Evolutionary conservation across 352 stramenopile genomes (phyloP), one percentile per base, ranked within the genome.

Genomic region (Pythium monospermum): DNA sequence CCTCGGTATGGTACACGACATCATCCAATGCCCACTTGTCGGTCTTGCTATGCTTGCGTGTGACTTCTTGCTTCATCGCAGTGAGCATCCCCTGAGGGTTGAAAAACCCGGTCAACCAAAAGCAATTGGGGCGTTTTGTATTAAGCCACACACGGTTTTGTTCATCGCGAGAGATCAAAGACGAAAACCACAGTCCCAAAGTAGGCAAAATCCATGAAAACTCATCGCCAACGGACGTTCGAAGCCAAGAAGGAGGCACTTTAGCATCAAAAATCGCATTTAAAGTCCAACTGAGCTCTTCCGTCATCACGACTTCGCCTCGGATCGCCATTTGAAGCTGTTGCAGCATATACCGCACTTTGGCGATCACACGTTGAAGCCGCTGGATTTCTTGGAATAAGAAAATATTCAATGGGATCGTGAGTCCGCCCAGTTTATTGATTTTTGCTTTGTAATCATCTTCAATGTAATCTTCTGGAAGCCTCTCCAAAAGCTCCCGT

Each of bases 11-110:
- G 65, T 98, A 98, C 3, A 99, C 87, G 3, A 99, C 94, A 60
- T 99, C 96, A 65, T 99, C 96, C 8, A 99, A 73, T 13, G 95
- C 92, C 96, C 95, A 99, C 64, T 98, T 98, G 64, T 99, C 91
- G 13, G 84, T 94, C 78, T 98, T 97, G 28, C 72, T 87, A 75
- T 99, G 95, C 55, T 96, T 96, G 16, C 95, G 84, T 35, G 94
- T 98, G 3, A 99, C 96, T 63, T 99, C 96, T 66, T 99, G 96
- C 71, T 99, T 99, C 91, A 99, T 99, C 33, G 95, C 95, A 38
- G 96, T 99, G 31, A 99, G 78, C 76, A 98, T 98, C 15, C 95
- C 96, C 60, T 98, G 93, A 19, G 96, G 96, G 64, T 99, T 99
- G 72, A 98, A 98, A 67, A 99, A 99, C 6, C 95, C 95, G 21